Percentiles rank a stretch among this genome's conserved stretches.
Evolutionary conservation across 2,329 filamentous ascomycete genomes (phyloP).

Genomic region (Trichoderma citrinoviride): DNA sequence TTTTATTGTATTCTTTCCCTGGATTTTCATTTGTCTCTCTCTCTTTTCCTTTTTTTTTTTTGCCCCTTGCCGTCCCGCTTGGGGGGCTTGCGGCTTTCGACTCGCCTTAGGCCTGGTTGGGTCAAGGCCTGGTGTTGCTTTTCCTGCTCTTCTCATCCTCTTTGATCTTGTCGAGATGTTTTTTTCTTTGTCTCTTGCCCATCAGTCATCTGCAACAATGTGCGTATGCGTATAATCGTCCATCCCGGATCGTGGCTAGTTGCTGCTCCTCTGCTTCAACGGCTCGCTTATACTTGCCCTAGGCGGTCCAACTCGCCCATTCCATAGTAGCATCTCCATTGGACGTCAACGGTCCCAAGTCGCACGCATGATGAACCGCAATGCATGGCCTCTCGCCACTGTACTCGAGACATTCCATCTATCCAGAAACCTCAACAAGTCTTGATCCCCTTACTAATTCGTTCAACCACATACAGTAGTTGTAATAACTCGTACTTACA

Average conservation of each 20-base stretch:
- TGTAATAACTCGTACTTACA: too few species aligned
- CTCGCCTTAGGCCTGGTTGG: neutral
- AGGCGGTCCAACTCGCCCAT: too few species aligned
- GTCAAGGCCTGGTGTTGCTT: neutral
- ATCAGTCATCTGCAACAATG: neutral
- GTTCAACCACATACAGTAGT: neutral
- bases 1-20: too few species aligned
- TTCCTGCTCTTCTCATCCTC: neutral
- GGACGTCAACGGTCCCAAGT: too few species aligned
- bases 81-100: neutral
- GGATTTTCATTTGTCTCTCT: too few species aligned
- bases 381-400: too few species aligned
- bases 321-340: too few species aligned
- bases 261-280: neutral
- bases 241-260: neutral
- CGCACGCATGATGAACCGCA: too few species aligned
- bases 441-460: neutral
- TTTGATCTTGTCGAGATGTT: neutral
- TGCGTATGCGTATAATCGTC: neutral
- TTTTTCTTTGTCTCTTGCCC: neutral
- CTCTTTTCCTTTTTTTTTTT: neutral
- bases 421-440: neutral
- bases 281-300: too few species aligned
- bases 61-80: slow-evolving; percentile 16
- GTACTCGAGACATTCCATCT: neutral